phyloP scores from a whole-genome alignment of 2,329 filamentous ascomycete species.

The Aphanoascus verrucosus region DNA sequence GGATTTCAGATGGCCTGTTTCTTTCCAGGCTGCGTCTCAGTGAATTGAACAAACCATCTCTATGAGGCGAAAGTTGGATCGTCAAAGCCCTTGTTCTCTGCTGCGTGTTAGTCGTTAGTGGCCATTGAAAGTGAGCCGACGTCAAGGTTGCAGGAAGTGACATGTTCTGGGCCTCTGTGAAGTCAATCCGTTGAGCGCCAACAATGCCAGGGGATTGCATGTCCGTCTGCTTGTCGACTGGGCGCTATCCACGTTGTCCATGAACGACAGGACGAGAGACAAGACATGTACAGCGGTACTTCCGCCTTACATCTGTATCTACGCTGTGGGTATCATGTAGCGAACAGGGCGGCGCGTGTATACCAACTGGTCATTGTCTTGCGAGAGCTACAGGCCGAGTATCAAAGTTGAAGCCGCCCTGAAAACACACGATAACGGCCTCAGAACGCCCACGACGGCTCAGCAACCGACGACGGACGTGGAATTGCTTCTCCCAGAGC shows the following conservation, averaged over 20 bases:
- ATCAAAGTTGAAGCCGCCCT: no score
- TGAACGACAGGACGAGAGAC: neutral
- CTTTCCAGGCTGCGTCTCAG: neutral
- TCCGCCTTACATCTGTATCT: neutral
- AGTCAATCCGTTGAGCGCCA: conserved; percentile 5
- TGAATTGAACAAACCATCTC: neutral
- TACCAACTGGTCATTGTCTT: no score
- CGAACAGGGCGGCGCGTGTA: neutral
- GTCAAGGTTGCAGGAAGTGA: conserved; percentile 9
- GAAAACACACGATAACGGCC: neutral
- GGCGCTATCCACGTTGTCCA: conserved; percentile 9
- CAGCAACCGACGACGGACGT: neutral
- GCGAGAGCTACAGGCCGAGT: no score
- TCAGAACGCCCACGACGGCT: neutral
- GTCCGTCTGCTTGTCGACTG: neutral
- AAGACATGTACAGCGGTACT: neutral
- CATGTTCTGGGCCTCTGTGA: conserved; percentile 10
- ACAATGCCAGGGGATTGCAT: conserved; percentile 7
- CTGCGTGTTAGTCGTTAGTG: neutral
- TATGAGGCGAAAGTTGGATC: conserved; percentile 8
- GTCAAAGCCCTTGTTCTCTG: conserved; percentile 1
- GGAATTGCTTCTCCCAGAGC: neutral
- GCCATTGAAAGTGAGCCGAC: conserved; percentile 2
- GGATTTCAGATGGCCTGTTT: neutral
- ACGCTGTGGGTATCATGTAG: neutral